Base-by-base conservation (phyloP, 2,329 filamentous ascomycete species). In the Rhynchosporium graminicola region DNA sequence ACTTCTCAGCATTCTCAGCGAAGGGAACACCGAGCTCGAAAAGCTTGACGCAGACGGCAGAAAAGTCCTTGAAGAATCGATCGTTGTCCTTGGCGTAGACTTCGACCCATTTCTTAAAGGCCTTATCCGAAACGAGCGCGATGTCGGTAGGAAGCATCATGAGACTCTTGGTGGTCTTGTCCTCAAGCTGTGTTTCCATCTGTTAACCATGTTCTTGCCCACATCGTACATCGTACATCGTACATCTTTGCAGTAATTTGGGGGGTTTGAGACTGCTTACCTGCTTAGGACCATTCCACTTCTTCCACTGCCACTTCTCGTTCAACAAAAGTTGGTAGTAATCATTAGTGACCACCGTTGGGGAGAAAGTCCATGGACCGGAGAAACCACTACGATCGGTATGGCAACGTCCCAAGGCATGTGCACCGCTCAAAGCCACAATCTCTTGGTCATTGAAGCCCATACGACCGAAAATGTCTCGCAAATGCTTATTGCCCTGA, bases 121-220 rank as follows among this genome's bases (percentile, higher is more conserved):
- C 82, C 84, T 94, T 94, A 80, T 98, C 94, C 80, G 93, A 85
- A 74, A 96, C 80, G 61, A 98, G 82, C 61, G 89, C 89, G 79
- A 96, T 87, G 74, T 99, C 94, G 68, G 92, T 90, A 59, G 95
- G 95, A 77, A 99, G 82, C 94, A 99, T 98, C 95, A 99, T 98
- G 72, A 98, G 80, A 47, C 83, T 83, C 85, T 96, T 93, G 73
- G 88, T 91, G 74, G 82, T 85, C 80, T 90, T 90, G 80, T 98
- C 93, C 80, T 96, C 88, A 76, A 89, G 94, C 84, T 96, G 63
- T 66, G 20, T 26, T 46, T 33, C 58, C 36, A 45, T 64, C 31
- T 57, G 57, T 70, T 12, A 33, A 15, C 12, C 26, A 52, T 50
- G 46, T 65, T 52, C 64, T 29, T 48, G n/a, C 1, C 31, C 57